These are phyloP conservation scores for Aspergillus novofumigatus DNA, from an alignment of 2,329 filamentous ascomycete species.

Conservation along the genomic window DNA sequence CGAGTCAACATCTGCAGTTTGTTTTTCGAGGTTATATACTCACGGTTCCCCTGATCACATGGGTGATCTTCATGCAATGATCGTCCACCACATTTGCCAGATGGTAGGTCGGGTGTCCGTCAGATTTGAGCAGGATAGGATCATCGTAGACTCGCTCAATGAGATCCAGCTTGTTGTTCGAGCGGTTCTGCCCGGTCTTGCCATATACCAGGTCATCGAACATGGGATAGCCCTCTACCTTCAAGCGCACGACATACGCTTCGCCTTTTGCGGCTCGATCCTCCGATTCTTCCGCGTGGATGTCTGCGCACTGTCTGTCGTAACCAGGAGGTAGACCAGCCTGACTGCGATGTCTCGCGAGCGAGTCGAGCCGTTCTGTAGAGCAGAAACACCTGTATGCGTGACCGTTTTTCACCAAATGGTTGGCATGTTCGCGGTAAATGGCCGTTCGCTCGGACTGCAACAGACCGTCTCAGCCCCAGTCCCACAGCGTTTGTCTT, in stretches of 20 bases:
- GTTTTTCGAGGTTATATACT: slow-evolving; percentile 20
- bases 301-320: slow-evolving; percentile 67
- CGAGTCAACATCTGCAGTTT: not conserved
- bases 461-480: not conserved
- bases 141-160: slow-evolving; percentile 63
- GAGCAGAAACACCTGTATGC: slow-evolving; percentile 95
- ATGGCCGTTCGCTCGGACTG: slow-evolving; percentile 73
- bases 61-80: slow-evolving; percentile 90
- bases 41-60: slow-evolving; percentile 84
- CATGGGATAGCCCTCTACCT: slow-evolving; percentile 58
- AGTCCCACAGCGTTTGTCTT: not conserved
- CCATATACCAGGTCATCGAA: slow-evolving; percentile 82
- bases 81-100: slow-evolving; percentile 97
- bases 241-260: slow-evolving; percentile 72
- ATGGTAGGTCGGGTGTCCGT: slow-evolving; percentile 93
- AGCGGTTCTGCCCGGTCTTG: slow-evolving; percentile 49
- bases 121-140: slow-evolving; percentile 84
- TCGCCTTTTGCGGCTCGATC: slow-evolving; percentile 66
- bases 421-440: slow-evolving; percentile 67
- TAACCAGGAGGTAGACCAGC: slow-evolving; percentile 59
- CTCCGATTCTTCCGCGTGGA: slow-evolving; percentile 65
- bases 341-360: slow-evolving; percentile 61
- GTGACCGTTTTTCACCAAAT: slow-evolving; percentile 64
- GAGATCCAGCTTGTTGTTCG: slow-evolving; percentile 42
- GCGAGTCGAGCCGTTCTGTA: slow-evolving; percentile 62